Percentiles rank a stretch among this genome's conserved stretches.
Evolutionary conservation across 805 yeast genomes (phyloP).

Genomic region (Saccharomycopsis sp.): DNA sequence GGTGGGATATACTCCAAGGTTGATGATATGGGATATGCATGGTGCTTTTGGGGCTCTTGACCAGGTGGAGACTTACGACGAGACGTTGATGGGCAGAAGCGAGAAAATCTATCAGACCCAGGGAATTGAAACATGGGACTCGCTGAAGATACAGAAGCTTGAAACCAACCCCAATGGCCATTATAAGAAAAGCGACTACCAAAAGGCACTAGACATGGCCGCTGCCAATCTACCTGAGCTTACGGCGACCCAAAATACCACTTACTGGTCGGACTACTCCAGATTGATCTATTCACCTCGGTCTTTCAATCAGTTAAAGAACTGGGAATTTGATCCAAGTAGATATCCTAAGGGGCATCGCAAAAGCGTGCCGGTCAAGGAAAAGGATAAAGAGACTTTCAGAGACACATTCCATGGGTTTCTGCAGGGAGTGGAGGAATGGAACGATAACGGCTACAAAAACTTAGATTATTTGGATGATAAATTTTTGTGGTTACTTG

Average conservation of each 20-base stretch:
- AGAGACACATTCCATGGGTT: conserved; percentile 36
- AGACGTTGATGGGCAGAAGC: conserved; percentile 36
- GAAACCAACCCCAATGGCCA: conserved; percentile 32
- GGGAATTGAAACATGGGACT: conserved; percentile 22
- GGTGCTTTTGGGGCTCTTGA: conserved; percentile 72
- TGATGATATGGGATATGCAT: conserved; percentile 70
- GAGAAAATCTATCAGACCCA: conserved; percentile 24
- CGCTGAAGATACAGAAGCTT: conserved; percentile 18
- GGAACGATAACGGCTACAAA: conserved; percentile 31
- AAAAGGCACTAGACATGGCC: conserved; percentile 51
- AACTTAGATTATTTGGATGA: conserved; percentile 49
- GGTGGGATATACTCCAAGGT: conserved; percentile 72
- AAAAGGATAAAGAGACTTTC: conserved; percentile 1
- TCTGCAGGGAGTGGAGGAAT: conserved; percentile 58
- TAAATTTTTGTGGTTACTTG: conserved; percentile 55
- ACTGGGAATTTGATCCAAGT: conserved; percentile 52
- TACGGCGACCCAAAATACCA: conserved; percentile 35
- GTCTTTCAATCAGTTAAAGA: conserved; percentile 44
- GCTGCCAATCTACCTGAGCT: conserved; percentile 19
- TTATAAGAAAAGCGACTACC: conserved; percentile 52
- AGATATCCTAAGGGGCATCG: conserved; percentile 26
- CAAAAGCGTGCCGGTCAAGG: conserved; percentile 22
- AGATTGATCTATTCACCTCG: conserved; percentile 60
- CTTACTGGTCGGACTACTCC: conserved; percentile 77
- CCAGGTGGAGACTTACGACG: conserved; percentile 40